Evolutionary conservation across 2,329 filamentous ascomycete species (phyloP), one percentile per base, ranked within the genome.

Genomic region (Nemania sp.): DNA sequence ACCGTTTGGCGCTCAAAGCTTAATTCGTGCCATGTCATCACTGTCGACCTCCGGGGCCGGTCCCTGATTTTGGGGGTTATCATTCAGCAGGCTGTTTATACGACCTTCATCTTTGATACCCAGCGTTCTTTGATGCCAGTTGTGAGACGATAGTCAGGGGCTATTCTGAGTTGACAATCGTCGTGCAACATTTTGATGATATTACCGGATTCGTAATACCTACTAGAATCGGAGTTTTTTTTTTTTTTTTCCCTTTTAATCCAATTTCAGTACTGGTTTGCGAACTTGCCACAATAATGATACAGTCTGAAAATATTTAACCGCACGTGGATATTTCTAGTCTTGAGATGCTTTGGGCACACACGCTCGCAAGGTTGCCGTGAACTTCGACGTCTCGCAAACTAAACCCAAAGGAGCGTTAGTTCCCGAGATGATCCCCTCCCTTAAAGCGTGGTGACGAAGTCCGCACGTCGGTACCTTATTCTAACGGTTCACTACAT

Each of bases 191-290:
- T 29, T 29, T n/a, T 29, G 25, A 29, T 29, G 25, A 7, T 7
- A 7, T 3, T 29, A 29, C 25, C 25, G 7, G 25, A 7, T 29
- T 29, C 25, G 7, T 29, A 29, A 3, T 29, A 29, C 25, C 7
- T 7, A 3, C 7, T 29, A 29, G 7, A 4, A 11, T 13, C n/a
- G n/a, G n/a, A n/a, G n/a, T n/a, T n/a, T n/a, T n/a, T n/a, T n/a
- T n/a, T n/a, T n/a, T n/a, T n/a, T n/a, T n/a, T n/a, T n/a, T n/a
- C n/a, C n/a, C n/a, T n/a, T n/a, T n/a, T n/a, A n/a, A n/a, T n/a
- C n/a, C n/a, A n/a, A n/a, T n/a, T 61, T 54, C 25, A 15, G 60
- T 57, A 45, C 45, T 53, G 53, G 60, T 40, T 60, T 63, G 60
- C 60, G 60, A 63, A 40, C 29, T 21, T 29, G 25, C 4, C 4